These are phyloP conservation scores for Tympanopsis confertula DNA, from an alignment of 2,329 filamentous ascomycete species.

Conservation along the genomic window DNA sequence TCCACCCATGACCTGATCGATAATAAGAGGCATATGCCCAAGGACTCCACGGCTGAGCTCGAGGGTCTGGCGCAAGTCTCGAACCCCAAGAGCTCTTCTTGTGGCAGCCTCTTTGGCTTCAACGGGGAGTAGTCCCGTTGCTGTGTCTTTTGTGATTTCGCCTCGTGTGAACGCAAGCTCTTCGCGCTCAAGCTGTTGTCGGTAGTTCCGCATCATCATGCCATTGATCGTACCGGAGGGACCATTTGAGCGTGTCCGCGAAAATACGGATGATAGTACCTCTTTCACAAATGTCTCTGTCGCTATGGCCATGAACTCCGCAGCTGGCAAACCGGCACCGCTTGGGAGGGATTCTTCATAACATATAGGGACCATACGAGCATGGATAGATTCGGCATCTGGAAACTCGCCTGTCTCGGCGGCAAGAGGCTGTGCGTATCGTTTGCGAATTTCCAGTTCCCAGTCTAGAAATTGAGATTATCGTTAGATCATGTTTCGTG, in stretches of 20 bases:
- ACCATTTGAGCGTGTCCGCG: constrained; percentile 10
- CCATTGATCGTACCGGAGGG: constrained; percentile 1
- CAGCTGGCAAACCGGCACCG: constrained; percentile 10
- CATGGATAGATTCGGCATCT: constrained; percentile 12
- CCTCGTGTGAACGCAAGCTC: background rate
- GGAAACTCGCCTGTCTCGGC: constrained; percentile 14
- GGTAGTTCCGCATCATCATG: constrained; percentile 4
- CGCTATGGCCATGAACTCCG: constrained; percentile 13
- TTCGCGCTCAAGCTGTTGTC: constrained; percentile 5
- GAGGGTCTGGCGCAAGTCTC: constrained; percentile 8
- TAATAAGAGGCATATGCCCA: constrained; percentile 9
- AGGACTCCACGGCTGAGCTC: constrained; percentile 8
- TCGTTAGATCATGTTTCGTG: background rate
- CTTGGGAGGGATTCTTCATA: constrained; percentile 11
- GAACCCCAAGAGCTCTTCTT: constrained; percentile 7
- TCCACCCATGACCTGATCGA: constrained; percentile 11
- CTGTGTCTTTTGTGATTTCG: constrained; percentile 1
- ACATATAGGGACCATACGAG: constrained; percentile 13
- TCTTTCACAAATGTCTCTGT: constrained; percentile 15
- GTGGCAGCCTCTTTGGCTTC: background rate
- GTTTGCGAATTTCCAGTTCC: constrained; percentile 13
- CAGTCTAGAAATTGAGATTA: constrained; percentile 8
- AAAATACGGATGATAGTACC: constrained; percentile 11
- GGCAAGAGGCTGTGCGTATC: constrained; percentile 12
- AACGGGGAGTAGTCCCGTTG: background rate